Conservation (phyloP, 768 basidiomycete genomes). For the Pleurotus platypus region DNA sequence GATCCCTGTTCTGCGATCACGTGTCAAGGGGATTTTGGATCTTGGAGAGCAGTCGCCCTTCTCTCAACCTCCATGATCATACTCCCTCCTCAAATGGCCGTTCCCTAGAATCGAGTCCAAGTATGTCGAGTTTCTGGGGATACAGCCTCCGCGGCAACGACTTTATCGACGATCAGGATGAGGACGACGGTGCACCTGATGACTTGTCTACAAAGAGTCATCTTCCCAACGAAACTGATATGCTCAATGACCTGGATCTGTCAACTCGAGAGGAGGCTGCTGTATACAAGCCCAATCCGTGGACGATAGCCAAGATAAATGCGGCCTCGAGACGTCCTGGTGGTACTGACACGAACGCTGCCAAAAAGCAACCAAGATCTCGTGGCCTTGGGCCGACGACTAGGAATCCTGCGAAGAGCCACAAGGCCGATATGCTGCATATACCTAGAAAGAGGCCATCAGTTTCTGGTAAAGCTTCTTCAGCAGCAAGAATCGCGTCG, state of each 20-base stretch:
- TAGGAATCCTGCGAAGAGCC: background rate
- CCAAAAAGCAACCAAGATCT: background rate
- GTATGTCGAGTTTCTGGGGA: background rate
- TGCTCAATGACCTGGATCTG: slow-evolving; percentile 54
- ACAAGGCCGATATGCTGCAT: too few species aligned
- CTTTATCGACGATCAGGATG: slow-evolving; percentile 18
- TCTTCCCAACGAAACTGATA: slow-evolving; percentile 20
- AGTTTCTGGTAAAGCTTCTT: too few species aligned
- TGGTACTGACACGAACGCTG: too few species aligned
- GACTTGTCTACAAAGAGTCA: background rate
- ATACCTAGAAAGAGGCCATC: too few species aligned
- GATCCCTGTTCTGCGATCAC: too few species aligned
- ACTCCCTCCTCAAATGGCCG: too few species aligned
- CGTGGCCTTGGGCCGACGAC: background rate
- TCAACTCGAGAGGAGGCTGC: slow-evolving; percentile 58
- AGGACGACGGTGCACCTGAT: background rate
- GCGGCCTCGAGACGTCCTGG: slow-evolving; percentile 45
- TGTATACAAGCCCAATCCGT: slow-evolving; percentile 71
- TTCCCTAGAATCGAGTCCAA: too few species aligned
- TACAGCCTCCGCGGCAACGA: slow-evolving; percentile 22
- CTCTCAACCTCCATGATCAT: too few species aligned
- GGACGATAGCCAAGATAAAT: slow-evolving; percentile 78
- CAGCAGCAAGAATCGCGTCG: too few species aligned
- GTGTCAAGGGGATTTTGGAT: too few species aligned
- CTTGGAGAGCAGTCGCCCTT: too few species aligned